phyloP scores from a whole-genome alignment of 1,284 basidiomycete genomes.

The Malassezia cuniculi region DNA sequence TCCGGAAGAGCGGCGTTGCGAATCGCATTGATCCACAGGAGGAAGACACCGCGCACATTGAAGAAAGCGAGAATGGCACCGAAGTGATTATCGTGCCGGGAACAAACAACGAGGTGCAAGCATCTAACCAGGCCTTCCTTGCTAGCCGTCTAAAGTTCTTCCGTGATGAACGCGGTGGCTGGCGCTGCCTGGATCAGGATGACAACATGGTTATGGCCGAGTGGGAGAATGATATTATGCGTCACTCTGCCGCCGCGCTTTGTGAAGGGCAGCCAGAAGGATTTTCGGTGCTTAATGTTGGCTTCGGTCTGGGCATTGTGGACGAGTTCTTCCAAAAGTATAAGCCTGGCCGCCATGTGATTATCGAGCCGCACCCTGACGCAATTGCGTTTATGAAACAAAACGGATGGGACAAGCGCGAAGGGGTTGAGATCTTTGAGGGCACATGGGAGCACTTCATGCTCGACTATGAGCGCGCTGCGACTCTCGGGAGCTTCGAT shows the following conservation, averaged over 20 bases:
- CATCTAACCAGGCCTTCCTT: constrained; percentile 63
- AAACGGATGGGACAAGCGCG: constrained; percentile 39
- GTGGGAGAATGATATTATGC: constrained; percentile 45
- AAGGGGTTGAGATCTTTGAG: constrained; percentile 34
- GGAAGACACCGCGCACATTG: neutral
- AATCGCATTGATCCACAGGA: neutral
- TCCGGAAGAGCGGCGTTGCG: constrained; percentile 18
- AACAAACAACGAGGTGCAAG: constrained; percentile 20
- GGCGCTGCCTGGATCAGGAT: constrained; percentile 59
- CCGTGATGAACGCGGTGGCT: constrained; percentile 55
- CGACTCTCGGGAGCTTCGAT: constrained; percentile 60
- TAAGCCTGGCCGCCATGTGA: constrained; percentile 63
- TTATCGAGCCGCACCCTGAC: constrained; percentile 89
- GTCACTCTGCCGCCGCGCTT: constrained; percentile 21
- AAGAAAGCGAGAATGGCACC: constrained; percentile 29
- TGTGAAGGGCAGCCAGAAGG: constrained; percentile 44
- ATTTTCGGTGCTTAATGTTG: constrained; percentile 71
- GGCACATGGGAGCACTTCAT: constrained; percentile 53
- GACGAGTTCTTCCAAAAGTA: constrained; percentile 67
- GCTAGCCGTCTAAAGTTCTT: constrained; percentile 59
- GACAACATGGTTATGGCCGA: constrained; percentile 60
- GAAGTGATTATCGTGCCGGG: constrained; percentile 47
- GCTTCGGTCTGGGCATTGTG: constrained; percentile 89
- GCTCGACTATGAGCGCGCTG: constrained; percentile 61
- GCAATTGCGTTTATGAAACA: constrained; percentile 64